A percentile compares a stretch with the other conserved stretches of the same genome.
Conservation (phyloP, 176 grass and related monocot genomes). For the Stipa capillata region DNA sequence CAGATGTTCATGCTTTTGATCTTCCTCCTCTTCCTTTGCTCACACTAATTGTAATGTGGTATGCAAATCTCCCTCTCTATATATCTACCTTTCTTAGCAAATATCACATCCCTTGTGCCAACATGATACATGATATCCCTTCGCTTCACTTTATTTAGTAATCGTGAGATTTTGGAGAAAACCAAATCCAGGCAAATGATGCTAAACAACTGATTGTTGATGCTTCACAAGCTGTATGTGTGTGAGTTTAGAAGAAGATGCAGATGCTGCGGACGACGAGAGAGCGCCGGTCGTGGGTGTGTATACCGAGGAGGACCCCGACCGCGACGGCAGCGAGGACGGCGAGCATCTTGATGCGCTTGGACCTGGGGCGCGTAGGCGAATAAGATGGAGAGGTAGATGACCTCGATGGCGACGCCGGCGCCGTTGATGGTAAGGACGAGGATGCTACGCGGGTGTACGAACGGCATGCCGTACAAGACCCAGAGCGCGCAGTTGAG, state of each 20-base stretch:
- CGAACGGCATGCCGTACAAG: constrained; percentile 47
- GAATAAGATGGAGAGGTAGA: constrained; percentile 50
- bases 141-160: no score
- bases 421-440: constrained; percentile 45
- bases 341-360: constrained; percentile 18
- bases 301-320: constrained; percentile 31
- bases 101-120: no score
- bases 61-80: no score
- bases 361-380: constrained; percentile 1
- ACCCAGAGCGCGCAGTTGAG: constrained; percentile 83
- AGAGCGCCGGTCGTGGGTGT: constrained; percentile 39
- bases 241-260: constrained; percentile 69
- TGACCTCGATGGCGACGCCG: constrained; percentile 34
- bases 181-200: no score
- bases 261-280: constrained; percentile 47
- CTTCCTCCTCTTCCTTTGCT: no score
- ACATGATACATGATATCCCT: no score
- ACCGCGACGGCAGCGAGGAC: constrained; percentile 26
- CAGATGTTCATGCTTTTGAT: no score
- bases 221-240: no score
- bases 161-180: no score
- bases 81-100: no score
- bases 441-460: constrained; percentile 46
- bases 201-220: no score
- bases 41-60: no score